Conservation (phyloP, 148 eudicot species). For the Polygonum aviculare region DNA sequence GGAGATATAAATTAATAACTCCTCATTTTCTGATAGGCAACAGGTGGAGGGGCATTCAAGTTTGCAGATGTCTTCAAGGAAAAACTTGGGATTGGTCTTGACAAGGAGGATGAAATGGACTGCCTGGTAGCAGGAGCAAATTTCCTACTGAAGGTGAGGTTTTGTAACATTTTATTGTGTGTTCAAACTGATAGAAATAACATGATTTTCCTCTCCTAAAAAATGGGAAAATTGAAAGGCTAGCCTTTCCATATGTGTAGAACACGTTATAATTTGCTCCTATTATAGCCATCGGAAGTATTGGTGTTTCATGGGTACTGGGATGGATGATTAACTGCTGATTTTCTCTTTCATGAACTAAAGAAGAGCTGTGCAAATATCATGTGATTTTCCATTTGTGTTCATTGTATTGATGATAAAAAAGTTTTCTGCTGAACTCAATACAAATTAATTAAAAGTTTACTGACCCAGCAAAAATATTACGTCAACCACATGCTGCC, state of each 20-base stretch:
- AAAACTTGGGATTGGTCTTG: conserved; percentile 63
- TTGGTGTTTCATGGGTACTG: background rate
- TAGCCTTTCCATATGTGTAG: background rate
- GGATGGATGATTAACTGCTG: background rate
- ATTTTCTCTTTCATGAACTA: background rate
- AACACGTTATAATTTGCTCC: background rate
- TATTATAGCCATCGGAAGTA: background rate
- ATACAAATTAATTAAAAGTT: background rate
- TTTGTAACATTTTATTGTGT: background rate
- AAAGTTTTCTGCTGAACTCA: background rate
- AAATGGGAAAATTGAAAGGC: background rate
- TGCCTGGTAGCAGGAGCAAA: conserved; percentile 85
- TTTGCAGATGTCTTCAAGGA: conserved; percentile 77
- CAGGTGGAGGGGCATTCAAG: conserved; percentile 94
- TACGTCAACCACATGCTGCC: background rate
- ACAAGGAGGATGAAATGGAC: conserved; percentile 94
- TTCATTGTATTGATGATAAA: background rate
- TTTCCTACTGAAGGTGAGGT: conserved; percentile 75
- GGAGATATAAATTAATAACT: background rate
- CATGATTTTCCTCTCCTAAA: background rate
- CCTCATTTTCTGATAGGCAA: conserved; percentile 48
- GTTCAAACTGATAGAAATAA: background rate
- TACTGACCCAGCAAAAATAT: background rate
- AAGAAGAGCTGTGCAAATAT: background rate
- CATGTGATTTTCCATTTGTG: background rate